Conservation (phyloP, 1,284 basidiomycete genomes). For the Thelephora terrestris region DNA sequence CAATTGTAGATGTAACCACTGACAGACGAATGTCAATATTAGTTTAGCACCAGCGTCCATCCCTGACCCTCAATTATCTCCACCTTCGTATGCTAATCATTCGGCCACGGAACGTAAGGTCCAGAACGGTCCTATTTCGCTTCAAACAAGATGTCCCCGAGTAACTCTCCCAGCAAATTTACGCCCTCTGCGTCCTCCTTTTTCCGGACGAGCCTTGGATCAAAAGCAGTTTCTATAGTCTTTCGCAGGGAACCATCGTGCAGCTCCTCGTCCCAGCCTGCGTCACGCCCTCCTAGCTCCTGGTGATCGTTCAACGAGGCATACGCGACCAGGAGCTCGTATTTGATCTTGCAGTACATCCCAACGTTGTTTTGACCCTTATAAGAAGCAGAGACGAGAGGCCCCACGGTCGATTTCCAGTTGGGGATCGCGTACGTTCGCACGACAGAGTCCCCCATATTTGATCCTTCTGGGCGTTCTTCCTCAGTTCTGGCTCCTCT, state of each 20-base stretch:
- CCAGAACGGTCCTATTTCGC: too few relatives aligned
- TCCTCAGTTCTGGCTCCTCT: slow-evolving; percentile 5
- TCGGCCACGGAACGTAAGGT: too few relatives aligned
- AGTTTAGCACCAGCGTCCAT: too few relatives aligned
- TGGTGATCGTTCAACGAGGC: slow-evolving; percentile 30
- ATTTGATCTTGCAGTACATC: slow-evolving; percentile 28
- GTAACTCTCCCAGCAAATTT: background rate
- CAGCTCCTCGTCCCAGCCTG: slow-evolving; percentile 34
- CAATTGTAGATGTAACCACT: too few relatives aligned
- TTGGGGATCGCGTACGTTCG: background rate
- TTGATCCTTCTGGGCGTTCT: background rate
- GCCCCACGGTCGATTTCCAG: slow-evolving; percentile 1
- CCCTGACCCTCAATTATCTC: too few relatives aligned
- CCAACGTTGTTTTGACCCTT: slow-evolving; percentile 4
- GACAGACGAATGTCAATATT: too few relatives aligned
- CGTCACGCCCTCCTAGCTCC: slow-evolving; percentile 25
- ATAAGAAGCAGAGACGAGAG: slow-evolving; percentile 11
- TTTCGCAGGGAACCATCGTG: slow-evolving; percentile 23
- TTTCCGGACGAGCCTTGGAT: background rate
- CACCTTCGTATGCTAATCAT: too few relatives aligned
- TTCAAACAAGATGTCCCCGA: background rate
- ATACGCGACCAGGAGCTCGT: slow-evolving; percentile 37
- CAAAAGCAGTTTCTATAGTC: slow-evolving; percentile 25
- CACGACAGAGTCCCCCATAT: background rate
- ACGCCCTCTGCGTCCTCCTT: background rate